Base-by-base conservation (phyloP, 2,329 filamentous ascomycete species). In the Sclerotinia trifoliorum region DNA sequence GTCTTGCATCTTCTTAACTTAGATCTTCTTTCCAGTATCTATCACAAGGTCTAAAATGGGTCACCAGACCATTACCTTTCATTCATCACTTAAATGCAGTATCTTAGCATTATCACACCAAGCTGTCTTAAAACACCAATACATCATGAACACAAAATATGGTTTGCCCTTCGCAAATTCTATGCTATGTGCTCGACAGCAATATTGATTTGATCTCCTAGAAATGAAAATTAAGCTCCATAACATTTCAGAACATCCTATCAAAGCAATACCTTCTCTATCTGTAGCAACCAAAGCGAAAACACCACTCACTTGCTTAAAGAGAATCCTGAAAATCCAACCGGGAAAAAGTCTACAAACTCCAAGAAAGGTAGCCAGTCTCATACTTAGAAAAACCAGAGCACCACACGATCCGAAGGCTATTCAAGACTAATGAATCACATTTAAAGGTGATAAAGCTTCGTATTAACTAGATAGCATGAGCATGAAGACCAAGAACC, bases 61-160 rank as follows among this genome's bases (percentile, higher is more conserved):
- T 42, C 13, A 42, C 1, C 13, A 42, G 11, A 42, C 13, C 13
- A 42, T 42, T 42, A 15, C 13, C 11, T 52, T 26, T 1, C 24
- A 24, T 29, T 54, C 80, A 82, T 21, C 83, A 83, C 62, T 80
- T 77, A 57, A 78, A 77, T 1, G 84, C 87, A 49, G 80, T 81
- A 57, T 84, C 79, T 63, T 86, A 42, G 85, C 83, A 5, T 79
- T 78, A 63, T 86, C 83, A 54, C 81, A 83, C 85, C 85, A 88
- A 42, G 13, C 39, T 42, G 10, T 60, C 68, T 66, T 67, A 72
- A 72, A 68, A 39, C 69, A 70, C 72, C 72, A 71, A 26, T 74
- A 66, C 42, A 67, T 54, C 35, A 74, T 67, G 5, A 67, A 69
- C 1, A 65, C 19, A 5, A 70, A 7, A 21, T 70, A 70, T n/a